Evolutionary conservation across 345 rosid species (phyloP).

Genomic region (Erodium maritimum): DNA sequence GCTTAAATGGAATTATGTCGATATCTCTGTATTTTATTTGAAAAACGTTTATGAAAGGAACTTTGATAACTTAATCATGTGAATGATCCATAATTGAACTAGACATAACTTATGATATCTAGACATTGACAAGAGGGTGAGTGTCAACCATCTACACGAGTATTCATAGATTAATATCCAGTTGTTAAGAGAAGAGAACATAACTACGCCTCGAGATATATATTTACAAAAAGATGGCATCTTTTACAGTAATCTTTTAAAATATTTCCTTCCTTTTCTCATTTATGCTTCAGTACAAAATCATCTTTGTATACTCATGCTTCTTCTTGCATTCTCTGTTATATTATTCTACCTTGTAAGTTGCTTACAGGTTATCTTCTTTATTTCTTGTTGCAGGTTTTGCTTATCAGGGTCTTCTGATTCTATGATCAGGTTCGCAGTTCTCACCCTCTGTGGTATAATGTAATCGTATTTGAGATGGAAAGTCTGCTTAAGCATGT

Average conservation of each 20-base stretch:
- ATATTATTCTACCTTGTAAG: neutral
- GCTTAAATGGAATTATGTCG: neutral
- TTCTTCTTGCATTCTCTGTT: neutral
- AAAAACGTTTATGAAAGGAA: neutral
- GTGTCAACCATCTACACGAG: neutral
- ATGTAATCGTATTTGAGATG: neutral
- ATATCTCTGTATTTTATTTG: neutral
- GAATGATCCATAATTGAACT: neutral
- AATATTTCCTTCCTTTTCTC: too few relatives aligned
- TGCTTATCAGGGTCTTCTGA: slow-evolving; percentile 99
- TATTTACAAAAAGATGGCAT: too few relatives aligned
- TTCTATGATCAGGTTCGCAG: slow-evolving; percentile 88
- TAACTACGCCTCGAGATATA: neutral
- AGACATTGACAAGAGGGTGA: neutral
- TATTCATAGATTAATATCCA: neutral
- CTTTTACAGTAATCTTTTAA: too few relatives aligned
- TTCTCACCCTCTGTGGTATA: neutral
- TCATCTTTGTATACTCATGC: neutral
- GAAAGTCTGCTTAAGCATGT: neutral
- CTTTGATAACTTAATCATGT: too few relatives aligned
- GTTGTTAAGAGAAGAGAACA: neutral
- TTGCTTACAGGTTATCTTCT: slow-evolving; percentile 1
- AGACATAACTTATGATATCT: neutral
- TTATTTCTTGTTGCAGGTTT: slow-evolving; percentile 38
- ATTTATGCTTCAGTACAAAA: neutral